Evolutionary conservation across 1,284 basidiomycete species (phyloP), one percentile per base, ranked within the genome.

Genomic region (Schizophyllum amplum): DNA sequence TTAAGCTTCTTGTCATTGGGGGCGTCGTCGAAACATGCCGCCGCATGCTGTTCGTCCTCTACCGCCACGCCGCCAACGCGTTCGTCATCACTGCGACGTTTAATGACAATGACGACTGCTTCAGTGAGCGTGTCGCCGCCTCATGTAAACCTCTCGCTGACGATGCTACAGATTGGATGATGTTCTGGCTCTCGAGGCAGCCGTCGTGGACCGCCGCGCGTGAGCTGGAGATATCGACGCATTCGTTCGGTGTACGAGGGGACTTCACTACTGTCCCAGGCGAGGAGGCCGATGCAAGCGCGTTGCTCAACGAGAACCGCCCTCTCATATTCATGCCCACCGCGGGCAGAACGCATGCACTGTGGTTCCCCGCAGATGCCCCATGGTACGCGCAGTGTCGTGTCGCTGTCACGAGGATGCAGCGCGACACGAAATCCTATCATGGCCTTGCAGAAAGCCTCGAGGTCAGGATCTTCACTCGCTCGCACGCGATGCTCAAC

Each of bases 51-150:
- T 67, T 73, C 25, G 64, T 71, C 1, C 46, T 71, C 1, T 87
- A 83, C 72, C 59, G 70, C 24, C 70, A 67, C 46, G 24, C 78
- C 25, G 67, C 78, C 59, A 74, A 77, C 42, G 74, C 75, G 1
- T 81, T 88, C 64, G 86, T 82, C 69, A 70, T 90, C 53, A 84
- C 82, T 0, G 83, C 81, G 1, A 71, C 70, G 27, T 84, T 90
- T 57, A 75, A 82, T 1, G 80, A 82, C 5, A 71, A 78, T 0
- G 85, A 90, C 63, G 58, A 68, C 33, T 76, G 79, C 56, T 86
- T 79, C 62, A 72, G 84, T 84, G 62, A n/a, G 82, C 64, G 7
- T 13, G 52, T 22, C 21, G 51, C 25, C 20, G 33, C 11, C 33
- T 17, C 2, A 42, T 42, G 33, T 42, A 42, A 42, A 13, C 33